Conservation (phyloP, 345 rosid species). For the Excoecaria agallocha region DNA sequence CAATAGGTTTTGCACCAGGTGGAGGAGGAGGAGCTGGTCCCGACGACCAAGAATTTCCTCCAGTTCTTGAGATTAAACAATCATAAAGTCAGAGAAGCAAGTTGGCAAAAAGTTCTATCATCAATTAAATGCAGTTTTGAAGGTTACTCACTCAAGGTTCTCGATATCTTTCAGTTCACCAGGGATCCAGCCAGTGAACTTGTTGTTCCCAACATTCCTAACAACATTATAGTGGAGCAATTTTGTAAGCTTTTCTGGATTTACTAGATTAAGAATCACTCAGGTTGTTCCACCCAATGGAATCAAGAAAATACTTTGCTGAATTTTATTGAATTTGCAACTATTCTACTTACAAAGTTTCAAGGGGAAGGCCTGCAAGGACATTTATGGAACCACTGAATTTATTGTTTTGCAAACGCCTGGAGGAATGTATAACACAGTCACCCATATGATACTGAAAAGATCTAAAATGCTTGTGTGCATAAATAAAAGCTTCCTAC, state of each 20-base stretch:
- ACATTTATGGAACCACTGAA: slow-evolving; percentile 69
- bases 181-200: slow-evolving; percentile 90
- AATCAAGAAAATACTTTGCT: slow-evolving; percentile 4
- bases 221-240: slow-evolving; percentile 4
- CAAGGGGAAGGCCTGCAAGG: slow-evolving; percentile 66
- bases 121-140: slow-evolving; percentile 11
- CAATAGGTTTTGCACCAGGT: slow-evolving; percentile 43
- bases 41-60: slow-evolving; percentile 77
- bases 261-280: not conserved
- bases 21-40: slow-evolving; percentile 82
- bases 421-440: slow-evolving; percentile 21
- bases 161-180: slow-evolving; percentile 55
- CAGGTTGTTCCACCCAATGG: not conserved
- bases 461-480: too few relatives aligned
- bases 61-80: slow-evolving; percentile 49
- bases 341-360: slow-evolving; percentile 57
- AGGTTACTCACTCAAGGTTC: slow-evolving; percentile 54
- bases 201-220: slow-evolving; percentile 79
- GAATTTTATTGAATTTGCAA: not conserved
- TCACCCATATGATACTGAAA: slow-evolving; percentile 9
- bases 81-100: slow-evolving; percentile 20
- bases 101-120: slow-evolving; percentile 2
- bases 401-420: slow-evolving; percentile 74
- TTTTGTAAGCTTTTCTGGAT: not conserved
- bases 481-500: slow-evolving; percentile 40